Conservation (phyloP, 2,329 filamentous ascomycete genomes). For the Daldinia eschscholtzii region DNA sequence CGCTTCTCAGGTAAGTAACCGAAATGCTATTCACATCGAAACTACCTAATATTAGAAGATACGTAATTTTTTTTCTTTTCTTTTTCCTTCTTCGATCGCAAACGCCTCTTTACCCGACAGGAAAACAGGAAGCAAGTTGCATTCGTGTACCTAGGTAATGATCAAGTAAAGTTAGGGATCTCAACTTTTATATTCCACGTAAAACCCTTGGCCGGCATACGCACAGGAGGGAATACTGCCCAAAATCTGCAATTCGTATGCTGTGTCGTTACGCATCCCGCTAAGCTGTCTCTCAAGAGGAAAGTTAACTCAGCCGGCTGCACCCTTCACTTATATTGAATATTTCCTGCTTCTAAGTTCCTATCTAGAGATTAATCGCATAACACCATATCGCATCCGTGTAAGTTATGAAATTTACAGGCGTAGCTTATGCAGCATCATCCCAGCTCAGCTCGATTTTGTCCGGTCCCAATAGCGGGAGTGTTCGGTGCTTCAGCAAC, state of each 20-base stretch:
- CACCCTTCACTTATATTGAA: neutral
- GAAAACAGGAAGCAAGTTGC: too few relatives aligned
- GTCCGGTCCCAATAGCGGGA: conserved; percentile 27
- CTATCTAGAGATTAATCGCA: neutral
- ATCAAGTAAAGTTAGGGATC: too few relatives aligned
- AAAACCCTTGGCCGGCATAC: too few relatives aligned
- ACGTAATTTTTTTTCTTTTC: too few relatives aligned
- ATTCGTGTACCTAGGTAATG: too few relatives aligned
- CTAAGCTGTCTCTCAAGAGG: neutral
- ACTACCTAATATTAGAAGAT: neutral
- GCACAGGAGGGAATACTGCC: neutral
- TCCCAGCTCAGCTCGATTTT: conserved; percentile 39
- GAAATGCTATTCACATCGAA: neutral
- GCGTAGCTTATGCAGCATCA: neutral
- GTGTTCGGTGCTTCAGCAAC: conserved; percentile 30
- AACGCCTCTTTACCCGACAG: too few relatives aligned
- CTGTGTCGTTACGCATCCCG: neutral
- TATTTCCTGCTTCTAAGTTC: neutral
- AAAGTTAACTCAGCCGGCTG: neutral
- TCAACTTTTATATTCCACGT: too few relatives aligned
- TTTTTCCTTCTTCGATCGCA: too few relatives aligned
- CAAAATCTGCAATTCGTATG: neutral
- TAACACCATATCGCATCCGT: neutral
- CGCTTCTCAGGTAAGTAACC: neutral
- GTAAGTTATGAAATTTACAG: neutral